Conservation (phyloP, 345 rosid species). For the Eucalyptus decipiens region DNA sequence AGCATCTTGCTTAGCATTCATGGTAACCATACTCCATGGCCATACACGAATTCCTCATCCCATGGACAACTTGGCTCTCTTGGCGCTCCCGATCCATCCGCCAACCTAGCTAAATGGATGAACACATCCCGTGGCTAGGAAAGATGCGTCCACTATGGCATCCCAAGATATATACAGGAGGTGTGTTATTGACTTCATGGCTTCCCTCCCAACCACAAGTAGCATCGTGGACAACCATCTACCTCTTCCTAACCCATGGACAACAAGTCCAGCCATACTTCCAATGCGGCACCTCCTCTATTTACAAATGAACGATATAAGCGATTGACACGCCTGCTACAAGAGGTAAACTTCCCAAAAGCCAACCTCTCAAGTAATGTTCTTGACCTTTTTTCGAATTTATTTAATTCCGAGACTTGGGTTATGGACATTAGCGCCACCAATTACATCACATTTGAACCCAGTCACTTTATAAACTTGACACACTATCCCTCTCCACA, state of each 20-base stretch:
- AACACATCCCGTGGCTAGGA: accelerated
- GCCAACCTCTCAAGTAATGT: not conserved
- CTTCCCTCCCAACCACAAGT: not conserved
- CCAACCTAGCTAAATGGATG: not conserved
- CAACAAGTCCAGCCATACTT: not conserved
- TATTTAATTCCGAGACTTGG: not conserved
- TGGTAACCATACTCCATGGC: not conserved
- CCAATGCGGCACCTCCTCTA: not conserved
- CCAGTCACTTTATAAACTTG: not conserved
- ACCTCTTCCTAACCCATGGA: not conserved
- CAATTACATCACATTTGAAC: not conserved
- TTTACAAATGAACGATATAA: not conserved
- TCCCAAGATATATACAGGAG: not conserved
- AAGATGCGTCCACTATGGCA: not conserved
- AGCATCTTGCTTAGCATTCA: not conserved
- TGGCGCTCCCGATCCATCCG: not conserved
- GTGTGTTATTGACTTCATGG: not conserved
- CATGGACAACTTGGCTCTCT: not conserved
- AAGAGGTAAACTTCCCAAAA: not conserved
- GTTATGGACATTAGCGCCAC: not conserved
- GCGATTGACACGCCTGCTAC: not conserved
- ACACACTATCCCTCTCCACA: not conserved
- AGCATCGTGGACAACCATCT: not conserved
- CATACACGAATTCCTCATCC: not conserved
- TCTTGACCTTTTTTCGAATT: not conserved